Conservation (phyloP, 192 early-diverging fungal genomes). For the Dimargaris cristalligena region DNA sequence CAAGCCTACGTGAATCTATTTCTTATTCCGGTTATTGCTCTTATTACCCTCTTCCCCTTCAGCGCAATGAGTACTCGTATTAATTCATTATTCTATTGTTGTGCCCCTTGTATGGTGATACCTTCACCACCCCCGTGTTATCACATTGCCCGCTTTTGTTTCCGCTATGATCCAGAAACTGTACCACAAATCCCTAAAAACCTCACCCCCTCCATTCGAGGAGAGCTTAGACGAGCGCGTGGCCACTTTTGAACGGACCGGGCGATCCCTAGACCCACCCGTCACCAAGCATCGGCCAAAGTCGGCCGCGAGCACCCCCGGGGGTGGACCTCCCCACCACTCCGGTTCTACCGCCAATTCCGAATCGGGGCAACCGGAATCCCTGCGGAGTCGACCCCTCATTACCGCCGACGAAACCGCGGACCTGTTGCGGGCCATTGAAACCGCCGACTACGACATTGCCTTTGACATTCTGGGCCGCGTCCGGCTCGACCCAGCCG, state of each 20-base stretch:
- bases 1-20: background rate
- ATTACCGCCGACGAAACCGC: background rate
- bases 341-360: background rate
- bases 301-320: background rate
- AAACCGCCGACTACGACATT: constrained; percentile 6
- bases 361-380: background rate
- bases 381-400: background rate
- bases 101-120: no score
- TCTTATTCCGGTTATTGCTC: no score
- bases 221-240: constrained; percentile 1
- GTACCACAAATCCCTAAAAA: background rate
- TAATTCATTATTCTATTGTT: no score
- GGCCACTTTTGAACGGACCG: background rate
- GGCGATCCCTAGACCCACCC: background rate
- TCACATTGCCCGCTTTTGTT: no score
- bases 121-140: no score
- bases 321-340: background rate
- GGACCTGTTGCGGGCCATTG: constrained; percentile 7
- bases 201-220: constrained; percentile 1
- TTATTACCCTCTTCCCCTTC: no score
- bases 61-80: no score
- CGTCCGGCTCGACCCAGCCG: constrained; percentile 12
- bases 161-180: no score
- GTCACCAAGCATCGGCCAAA: background rate
- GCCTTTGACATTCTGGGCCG: background rate